These are phyloP conservation scores for Grosmannia penicillata DNA, from an alignment of 2,329 filamentous ascomycete genomes.

Conservation along the genomic window DNA sequence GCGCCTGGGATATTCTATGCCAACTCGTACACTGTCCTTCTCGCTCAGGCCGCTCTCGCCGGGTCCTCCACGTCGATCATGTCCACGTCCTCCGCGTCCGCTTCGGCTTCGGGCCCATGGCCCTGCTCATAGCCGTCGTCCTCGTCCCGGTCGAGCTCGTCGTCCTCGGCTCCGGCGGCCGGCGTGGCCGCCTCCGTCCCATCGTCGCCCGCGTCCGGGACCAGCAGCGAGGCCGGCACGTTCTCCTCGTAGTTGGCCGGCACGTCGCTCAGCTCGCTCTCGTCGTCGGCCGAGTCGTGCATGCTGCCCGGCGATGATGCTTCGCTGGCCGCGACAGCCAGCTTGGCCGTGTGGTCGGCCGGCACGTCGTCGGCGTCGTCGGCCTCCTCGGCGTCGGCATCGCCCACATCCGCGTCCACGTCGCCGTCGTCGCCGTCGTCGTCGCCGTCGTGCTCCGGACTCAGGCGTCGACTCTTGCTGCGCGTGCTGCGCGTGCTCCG, in stretches of 20 bases:
- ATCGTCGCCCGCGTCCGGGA: conserved; percentile 31
- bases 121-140: neutral
- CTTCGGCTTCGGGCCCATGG: conserved; percentile 1
- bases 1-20: too few relatives aligned
- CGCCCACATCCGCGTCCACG: neutral
- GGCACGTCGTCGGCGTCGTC: conserved; percentile 5
- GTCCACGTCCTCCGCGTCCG: conserved; percentile 5
- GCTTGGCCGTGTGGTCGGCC: too few relatives aligned
- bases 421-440: conserved; percentile 6
- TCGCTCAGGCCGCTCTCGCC: neutral
- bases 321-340: conserved; percentile 12
- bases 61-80: neutral
- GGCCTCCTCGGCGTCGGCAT: neutral
- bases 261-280: conserved; percentile 55
- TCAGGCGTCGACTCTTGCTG: neutral
- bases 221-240: conserved; percentile 35
- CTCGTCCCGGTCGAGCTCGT: neutral
- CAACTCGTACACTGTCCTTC: neutral
- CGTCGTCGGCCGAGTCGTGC: conserved; percentile 52
- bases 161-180: conserved; percentile 7
- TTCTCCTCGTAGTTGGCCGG: conserved; percentile 43
- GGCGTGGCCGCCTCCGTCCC: conserved; percentile 9
- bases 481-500: neutral
- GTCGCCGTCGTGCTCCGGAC: neutral
- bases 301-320: conserved; percentile 42